Percentiles rank a stretch among this genome's conserved stretches.
Evolutionary conservation across 106 monocot genomes (phyloP).

Genomic region (Vanilla planifolia): DNA sequence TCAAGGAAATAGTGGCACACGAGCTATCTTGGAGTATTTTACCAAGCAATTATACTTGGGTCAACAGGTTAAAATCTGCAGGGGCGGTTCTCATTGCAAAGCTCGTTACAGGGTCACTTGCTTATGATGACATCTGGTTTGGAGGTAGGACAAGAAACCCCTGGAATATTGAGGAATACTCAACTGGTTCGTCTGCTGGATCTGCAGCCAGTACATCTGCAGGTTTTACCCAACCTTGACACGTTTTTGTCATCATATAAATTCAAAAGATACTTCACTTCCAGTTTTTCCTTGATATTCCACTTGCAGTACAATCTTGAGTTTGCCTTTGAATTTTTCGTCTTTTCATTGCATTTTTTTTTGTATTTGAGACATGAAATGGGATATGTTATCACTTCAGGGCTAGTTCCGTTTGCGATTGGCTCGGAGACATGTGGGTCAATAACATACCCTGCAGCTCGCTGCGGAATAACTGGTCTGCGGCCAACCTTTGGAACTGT

Average conservation of each 20-base stretch:
- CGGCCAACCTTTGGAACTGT: conserved; percentile 94
- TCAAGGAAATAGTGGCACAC: not conserved
- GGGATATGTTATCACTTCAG: conserved; percentile 12
- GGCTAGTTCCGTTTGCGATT: conserved; percentile 89
- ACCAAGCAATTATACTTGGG: conserved; percentile 4
- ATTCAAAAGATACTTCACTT: not conserved
- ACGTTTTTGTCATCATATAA: conserved; percentile 1
- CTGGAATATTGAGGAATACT: conserved; percentile 87
- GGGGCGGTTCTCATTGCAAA: conserved; percentile 89
- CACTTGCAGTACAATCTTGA: not conserved
- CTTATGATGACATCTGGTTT: conserved; percentile 99
- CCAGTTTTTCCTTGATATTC: not conserved
- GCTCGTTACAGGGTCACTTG: conserved; percentile 86
- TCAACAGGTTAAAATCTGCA: conserved; percentile 56
- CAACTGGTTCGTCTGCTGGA: conserved; percentile 95
- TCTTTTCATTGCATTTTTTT: not conserved
- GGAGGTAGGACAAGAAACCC: conserved; percentile 93
- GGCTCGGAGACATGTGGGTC: conserved; percentile 97
- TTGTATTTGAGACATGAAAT: conserved; percentile 3
- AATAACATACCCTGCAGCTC: conserved; percentile 77
- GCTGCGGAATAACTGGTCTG: conserved; percentile 78
- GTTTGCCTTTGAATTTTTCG: not conserved
- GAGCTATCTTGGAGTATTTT: not conserved
- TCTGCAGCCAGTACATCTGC: conserved; percentile 92
- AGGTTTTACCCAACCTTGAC: conserved; percentile 30